Conservation (phyloP, 2,329 filamentous ascomycete genomes). For the Hypoxylon sp. region DNA sequence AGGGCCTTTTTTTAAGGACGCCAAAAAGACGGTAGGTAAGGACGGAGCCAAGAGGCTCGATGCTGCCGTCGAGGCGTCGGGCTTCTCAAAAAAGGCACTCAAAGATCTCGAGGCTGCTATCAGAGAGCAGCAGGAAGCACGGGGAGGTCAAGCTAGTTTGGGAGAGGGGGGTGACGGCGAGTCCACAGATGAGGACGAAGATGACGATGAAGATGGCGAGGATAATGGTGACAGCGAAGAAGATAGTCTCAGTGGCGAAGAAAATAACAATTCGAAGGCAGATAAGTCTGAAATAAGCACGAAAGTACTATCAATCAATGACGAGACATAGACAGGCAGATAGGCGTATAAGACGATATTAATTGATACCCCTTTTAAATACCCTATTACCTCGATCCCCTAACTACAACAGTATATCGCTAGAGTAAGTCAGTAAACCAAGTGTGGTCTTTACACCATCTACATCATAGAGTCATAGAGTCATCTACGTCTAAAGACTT, state of each 20-base stretch:
- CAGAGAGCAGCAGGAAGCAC: constrained; percentile 73
- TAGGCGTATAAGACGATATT: constrained; percentile 21
- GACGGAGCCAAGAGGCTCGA: constrained; percentile 79
- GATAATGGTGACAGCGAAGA: constrained; percentile 49
- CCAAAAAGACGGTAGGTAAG: constrained; percentile 77
- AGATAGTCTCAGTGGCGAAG: constrained; percentile 37
- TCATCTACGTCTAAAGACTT: constrained; percentile 25
- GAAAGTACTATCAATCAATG: constrained; percentile 43
- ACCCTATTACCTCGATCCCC: background rate
- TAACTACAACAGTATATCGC: background rate
- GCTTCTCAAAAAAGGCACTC: constrained; percentile 96
- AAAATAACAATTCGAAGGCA: constrained; percentile 38
- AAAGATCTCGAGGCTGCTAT: constrained; percentile 95
- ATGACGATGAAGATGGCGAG: constrained; percentile 52
- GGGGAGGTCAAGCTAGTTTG: constrained; percentile 54
- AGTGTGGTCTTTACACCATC: no score
- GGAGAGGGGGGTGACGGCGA: constrained; percentile 52
- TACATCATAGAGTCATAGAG: background rate
- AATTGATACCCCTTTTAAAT: constrained; percentile 38
- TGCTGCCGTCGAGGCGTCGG: constrained; percentile 88
- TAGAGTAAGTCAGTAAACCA: background rate
- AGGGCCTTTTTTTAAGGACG: constrained; percentile 87
- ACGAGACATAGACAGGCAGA: constrained; percentile 42
- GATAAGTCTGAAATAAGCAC: constrained; percentile 47
- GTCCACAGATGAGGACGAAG: constrained; percentile 47